Evolutionary conservation across 2,329 filamentous ascomycete genomes (phyloP), one percentile per base, ranked within the genome.

Genomic region (Ophiostoma quercus): DNA sequence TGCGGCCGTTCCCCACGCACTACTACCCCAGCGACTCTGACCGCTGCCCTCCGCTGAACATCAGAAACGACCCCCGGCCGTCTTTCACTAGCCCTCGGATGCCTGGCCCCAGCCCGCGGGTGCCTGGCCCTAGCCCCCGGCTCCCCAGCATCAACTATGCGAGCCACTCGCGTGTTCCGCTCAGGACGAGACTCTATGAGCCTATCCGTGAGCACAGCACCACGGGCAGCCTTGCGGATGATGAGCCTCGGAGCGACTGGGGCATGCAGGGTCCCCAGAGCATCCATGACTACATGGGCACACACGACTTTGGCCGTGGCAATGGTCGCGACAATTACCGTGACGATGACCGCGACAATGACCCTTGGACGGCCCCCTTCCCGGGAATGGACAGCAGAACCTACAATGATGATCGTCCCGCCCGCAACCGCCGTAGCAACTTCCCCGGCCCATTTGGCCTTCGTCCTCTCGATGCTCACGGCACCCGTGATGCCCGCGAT

Each of bases 201-300:
- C 51, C 51, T 29, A 29, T 57, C 22, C 57, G 57, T 29, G 29
- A 63, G 57, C 25, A 63, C 57, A 63, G 29, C 29, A 25, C 25
- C 34, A n/a, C 14, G 14, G 57, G 57, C 29, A 63, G 14, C 25
- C 29, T 19, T 8, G 57, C 12, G n/a, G 29, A 63, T 12, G 57
- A 34, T 19, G 51, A 57, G 51, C 7, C n/a, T 25, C n/a, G 51
- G 9, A 22, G 22, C 22, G n/a, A 57, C 51, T 57, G 51, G 51
- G 22, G 8, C 2, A 57, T 25, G 51, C 22, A 16, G 7, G n/a
- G 51, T 12, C 51, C 51, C 22, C 51, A 57, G 51, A 25, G 51
- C 22, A 57, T 57, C 8, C 57, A 62, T 62, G 57, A 32, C 57
- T 32, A 62, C 25, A 62, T 62, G 57, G 57, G 25, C 57, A 34